Conservation (phyloP, 139 green algal genomes). For the Dunaliella primolecta region DNA sequence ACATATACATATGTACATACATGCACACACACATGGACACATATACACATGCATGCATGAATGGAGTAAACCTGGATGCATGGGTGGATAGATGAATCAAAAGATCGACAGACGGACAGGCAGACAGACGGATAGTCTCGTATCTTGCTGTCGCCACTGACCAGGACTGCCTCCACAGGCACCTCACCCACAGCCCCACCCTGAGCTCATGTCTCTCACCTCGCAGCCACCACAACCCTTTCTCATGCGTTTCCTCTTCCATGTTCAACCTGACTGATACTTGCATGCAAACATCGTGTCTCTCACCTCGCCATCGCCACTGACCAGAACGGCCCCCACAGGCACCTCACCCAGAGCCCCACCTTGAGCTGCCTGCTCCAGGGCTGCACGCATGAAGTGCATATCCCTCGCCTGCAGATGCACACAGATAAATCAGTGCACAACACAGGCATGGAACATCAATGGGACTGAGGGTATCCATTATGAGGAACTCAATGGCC, state of each 20-base stretch:
- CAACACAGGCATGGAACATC: neutral
- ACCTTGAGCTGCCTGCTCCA: constrained; percentile 42
- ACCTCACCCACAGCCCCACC: constrained; percentile 62
- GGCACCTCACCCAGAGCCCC: constrained; percentile 69
- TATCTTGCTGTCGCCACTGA: constrained; percentile 31
- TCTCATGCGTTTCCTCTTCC: no score
- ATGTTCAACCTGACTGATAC: no score
- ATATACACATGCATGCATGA: neutral
- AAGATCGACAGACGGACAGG: no score
- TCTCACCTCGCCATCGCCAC: constrained; percentile 12
- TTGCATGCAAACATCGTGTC: no score
- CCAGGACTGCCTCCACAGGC: constrained; percentile 77
- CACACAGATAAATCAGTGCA: neutral
- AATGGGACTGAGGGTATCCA: neutral
- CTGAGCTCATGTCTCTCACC: neutral
- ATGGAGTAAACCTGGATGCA: neutral
- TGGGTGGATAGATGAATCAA: no score
- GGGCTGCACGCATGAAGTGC: constrained; percentile 49
- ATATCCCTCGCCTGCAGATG: neutral
- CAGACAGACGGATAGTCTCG: no score
- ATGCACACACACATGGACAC: neutral
- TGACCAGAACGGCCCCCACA: constrained; percentile 78
- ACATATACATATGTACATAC: neutral
- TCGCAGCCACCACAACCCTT: no score
- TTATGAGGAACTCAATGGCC: neutral